These are phyloP conservation scores for Botrytis paeoniae DNA, from an alignment of 2,329 filamentous ascomycete species.

Conservation along the genomic window DNA sequence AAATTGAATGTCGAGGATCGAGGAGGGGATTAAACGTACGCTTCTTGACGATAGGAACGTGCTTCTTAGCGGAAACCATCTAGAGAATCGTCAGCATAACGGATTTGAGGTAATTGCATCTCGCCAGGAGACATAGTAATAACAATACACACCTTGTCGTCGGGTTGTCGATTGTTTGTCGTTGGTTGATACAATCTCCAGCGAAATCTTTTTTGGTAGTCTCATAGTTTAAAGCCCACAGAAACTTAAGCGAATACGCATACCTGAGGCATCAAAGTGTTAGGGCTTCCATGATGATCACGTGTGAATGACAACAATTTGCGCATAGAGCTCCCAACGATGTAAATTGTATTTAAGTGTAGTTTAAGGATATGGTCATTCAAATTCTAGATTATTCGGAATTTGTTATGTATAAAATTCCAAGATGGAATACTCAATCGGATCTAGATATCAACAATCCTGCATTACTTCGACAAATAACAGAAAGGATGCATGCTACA, in stretches of 20 bases:
- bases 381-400: too few relatives aligned
- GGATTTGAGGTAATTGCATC: neutral
- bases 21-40: conserved; percentile 63
- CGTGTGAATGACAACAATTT: neutral
- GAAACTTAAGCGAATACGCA: conserved; percentile 8
- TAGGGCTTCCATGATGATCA: conserved; percentile 10
- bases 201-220: conserved; percentile 28
- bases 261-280: conserved; percentile 15
- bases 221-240: conserved; percentile 20
- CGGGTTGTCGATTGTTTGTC: conserved; percentile 35
- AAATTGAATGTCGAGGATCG: conserved; percentile 14
- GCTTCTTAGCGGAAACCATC: conserved; percentile 99
- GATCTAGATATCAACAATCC: neutral
- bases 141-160: conserved; percentile 34
- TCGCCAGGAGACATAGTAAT: conserved; percentile 1
- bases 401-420: neutral
- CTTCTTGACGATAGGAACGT: conserved; percentile 99
- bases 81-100: conserved; percentile 40
- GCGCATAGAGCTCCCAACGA: neutral
- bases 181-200: conserved; percentile 25
- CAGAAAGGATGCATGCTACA: neutral
- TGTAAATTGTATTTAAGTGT: neutral
- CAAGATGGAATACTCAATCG: neutral
- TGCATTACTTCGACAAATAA: neutral
- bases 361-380: neutral